Evolutionary conservation across 1,139 yeast genomes (phyloP), one percentile per base, ranked within the genome.

Genomic region (Pichia sp.): DNA sequence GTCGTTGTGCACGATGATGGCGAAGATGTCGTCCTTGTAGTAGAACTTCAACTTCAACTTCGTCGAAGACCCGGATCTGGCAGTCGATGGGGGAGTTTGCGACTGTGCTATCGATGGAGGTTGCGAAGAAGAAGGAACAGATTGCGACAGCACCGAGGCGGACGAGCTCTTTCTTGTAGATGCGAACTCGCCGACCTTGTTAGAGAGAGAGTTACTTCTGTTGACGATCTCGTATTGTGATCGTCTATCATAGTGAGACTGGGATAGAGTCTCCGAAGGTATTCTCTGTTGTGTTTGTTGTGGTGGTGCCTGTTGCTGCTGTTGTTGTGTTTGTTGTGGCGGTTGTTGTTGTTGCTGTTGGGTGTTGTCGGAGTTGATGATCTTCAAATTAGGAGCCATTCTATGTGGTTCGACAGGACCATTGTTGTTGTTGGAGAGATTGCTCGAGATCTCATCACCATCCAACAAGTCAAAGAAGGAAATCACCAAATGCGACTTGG

Each of bases 21-120:
- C 98, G 71, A 93, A 89, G 24, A 91, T 85, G 64, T 91, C 98
- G 58, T 90, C 96, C 51, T 83, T 83, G 61, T 82, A 87, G 65
- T 86, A 91, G 56, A 93, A 90, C 67, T 93, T 93, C 41, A 81
- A 85, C 70, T 83, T 93, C 70, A 80, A 36, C 42, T 62, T 62
- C 31, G 17, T 34, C 4, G 17, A 24, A 12, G 39, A 30, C 10
- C 30, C 32, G n/a, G n/a, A 22, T 34, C 24, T 37, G 40, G 55
- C 34, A 18, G 51, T 52, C 22, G 55, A 45, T 12, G 58, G 40
- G 7, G 59, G 27, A 15, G 15, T 30, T n/a, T 4, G 40, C 10
- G 33, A 17, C 10, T 38, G 33, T 17, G 34, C 19, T 36, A 36
- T n/a, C n/a, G n/a, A 15, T 11, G 34, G 52, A 18, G 43, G 51